Evolutionary conservation across 2,329 filamentous ascomycete genomes (phyloP), one percentile per base, ranked within the genome.

Genomic region (Phoma sp.): DNA sequence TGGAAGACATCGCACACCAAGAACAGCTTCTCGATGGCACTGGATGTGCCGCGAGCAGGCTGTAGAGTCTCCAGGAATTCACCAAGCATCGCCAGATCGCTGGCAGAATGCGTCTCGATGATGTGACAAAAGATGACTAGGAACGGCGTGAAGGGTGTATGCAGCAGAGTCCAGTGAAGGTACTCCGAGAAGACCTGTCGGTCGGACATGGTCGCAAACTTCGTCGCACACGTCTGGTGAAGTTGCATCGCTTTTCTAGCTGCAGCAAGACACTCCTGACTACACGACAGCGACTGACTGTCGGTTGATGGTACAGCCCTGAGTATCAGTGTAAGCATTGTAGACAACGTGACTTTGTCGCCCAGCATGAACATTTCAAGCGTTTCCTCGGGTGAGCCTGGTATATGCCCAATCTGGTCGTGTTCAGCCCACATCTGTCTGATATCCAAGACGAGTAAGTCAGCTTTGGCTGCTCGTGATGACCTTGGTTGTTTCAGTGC

Each of bases 301-400:
- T 46, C 58, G 9, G 33, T 56, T 47, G 68, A 17, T 10, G 68
- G 67, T 35, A 68, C 53, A 1, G 73, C 73, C 17, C 71, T 64
- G 2, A 77, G 67, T 32, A 78, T 69, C 17, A 76, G 48, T 2
- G 69, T 64, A 6, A 77, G 68, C 0, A 75, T 53, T 0, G 76
- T 76, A 15, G 67, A 67, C 21, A 76, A 65, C 21, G 71, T 76
- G 9, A 77, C 69, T 0, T 76, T 55, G 10, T 77, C 74, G 10
- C 43, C 49, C 6, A 57, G 19, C 54, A 57, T 43, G 24, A 57
- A 52, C 61, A 70, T 35, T 71, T 69, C 6, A 72, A 62, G 59
- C 74, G 75, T 2, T 73, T 57, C 22, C 60, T 46, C 31, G 57
- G 63, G 8, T 73, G 71, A 13, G 48, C 45, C 32, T 49, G 51